Percentiles rank a stretch among this genome's conserved stretches.
phyloP scores from a whole-genome alignment of 2,329 filamentous ascomycete species.

The Beauveria brongniartii region DNA sequence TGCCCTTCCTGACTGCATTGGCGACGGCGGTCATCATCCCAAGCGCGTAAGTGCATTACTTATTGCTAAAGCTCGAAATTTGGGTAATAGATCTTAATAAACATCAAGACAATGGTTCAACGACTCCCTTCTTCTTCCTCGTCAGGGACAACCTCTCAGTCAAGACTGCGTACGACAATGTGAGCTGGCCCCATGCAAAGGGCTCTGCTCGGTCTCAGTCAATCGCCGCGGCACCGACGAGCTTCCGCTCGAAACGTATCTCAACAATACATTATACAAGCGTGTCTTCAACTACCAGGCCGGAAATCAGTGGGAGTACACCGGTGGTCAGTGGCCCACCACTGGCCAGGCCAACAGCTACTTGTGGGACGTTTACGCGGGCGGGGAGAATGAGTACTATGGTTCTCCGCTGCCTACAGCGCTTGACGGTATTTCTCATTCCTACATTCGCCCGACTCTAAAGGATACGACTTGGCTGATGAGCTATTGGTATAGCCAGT shows the following conservation, averaged over 20 bases:
- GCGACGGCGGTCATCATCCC: not conserved
- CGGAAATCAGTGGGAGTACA: no score
- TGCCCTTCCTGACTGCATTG: not conserved
- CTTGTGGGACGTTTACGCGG: not conserved
- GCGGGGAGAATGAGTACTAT: not conserved
- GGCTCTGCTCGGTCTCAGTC: not conserved
- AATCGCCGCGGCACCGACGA: not conserved
- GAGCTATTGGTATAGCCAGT: not conserved
- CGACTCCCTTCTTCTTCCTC: not conserved
- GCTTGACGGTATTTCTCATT: no score
- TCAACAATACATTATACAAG: not conserved
- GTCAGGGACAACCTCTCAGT: no score
- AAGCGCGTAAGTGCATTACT: not conserved
- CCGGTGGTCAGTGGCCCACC: no score
- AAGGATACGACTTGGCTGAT: no score
- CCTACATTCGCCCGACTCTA: no score
- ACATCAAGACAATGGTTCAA: not conserved
- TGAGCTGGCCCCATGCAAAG: not conserved
- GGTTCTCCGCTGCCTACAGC: not conserved
- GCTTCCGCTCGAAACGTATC: not conserved
- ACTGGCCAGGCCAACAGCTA: not conserved
- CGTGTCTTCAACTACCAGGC: not conserved
- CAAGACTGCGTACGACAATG: not conserved
- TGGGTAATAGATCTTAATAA: no score
- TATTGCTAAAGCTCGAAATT: not conserved